Conservation (phyloP, 495 filamentous ascomycete species). For the Aspergillus indologenus region DNA sequence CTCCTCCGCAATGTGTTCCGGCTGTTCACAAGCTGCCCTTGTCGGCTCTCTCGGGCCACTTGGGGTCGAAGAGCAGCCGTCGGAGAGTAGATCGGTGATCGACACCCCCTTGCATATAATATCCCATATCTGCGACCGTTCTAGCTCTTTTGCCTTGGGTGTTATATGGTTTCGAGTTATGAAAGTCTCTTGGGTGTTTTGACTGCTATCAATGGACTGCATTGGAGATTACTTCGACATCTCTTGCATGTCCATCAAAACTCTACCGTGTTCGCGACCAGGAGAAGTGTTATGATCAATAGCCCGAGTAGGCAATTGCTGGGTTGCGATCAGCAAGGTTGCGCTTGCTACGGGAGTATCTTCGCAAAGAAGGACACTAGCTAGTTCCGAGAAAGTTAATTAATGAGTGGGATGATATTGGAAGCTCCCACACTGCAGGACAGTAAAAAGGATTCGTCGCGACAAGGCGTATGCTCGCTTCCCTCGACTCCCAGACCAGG, state of each 20-base stretch:
- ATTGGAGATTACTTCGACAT: neutral
- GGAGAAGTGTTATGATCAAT: neutral
- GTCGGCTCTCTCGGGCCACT: neutral
- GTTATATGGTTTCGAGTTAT: neutral
- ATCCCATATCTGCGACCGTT: neutral
- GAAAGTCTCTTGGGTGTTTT: neutral
- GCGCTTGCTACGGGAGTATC: neutral
- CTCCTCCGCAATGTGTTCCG: neutral
- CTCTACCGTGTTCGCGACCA: neutral
- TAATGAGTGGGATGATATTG: too few species aligned
- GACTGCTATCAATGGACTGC: neutral
- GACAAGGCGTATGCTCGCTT: neutral
- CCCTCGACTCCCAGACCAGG: neutral
- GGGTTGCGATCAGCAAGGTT: neutral
- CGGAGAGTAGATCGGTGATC: constrained; percentile 6
- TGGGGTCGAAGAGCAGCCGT: neutral
- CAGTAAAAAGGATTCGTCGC: too few species aligned
- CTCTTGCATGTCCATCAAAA: neutral
- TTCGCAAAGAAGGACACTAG: neutral
- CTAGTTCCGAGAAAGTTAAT: neutral
- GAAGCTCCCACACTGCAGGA: too few species aligned
- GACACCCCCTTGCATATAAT: constrained; percentile 9
- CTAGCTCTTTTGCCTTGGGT: neutral
- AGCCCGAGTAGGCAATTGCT: neutral
- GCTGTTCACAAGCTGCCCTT: neutral